Evolutionary conservation across 352 stramenopile genomes (phyloP), one percentile per base, ranked within the genome.

Genomic region (Globisporangium cylindrosporum): DNA sequence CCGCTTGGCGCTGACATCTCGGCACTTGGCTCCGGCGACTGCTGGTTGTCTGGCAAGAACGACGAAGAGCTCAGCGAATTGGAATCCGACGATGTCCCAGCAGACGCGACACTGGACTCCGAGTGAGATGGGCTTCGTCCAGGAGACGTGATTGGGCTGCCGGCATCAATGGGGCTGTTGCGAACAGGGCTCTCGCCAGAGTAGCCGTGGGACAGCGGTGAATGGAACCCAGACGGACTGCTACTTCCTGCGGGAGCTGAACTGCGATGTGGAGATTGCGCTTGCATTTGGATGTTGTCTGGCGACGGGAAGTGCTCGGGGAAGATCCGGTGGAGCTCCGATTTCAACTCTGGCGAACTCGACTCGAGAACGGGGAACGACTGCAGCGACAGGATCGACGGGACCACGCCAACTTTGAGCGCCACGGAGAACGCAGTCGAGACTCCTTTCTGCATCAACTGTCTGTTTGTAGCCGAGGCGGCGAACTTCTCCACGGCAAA

Each of bases 401-500:
- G 67, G 1, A 94, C 79, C 27, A 94, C 85, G 12, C 84, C 85
- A 12, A 93, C 73, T 66, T 93, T 94, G 2, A 94, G 59, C 41
- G 89, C 76, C 74, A 82, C 86, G n/a, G 78, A 66, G 27, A 94
- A 90, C 5, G 83, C 86, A 15, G 83, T 93, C 1, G 84, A 94
- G 14, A 94, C 85, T 18, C 86, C 86, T 63, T 92, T 94, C 54
- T 93, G 86, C 84, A 93, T 94, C 64, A 89, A 71, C 56, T 86
- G 76, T 58, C 86, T 80, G 72, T 92, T 94, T 14, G 84, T 75
- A 3, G 82, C 60, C 29, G 86, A 94, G 4, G 82, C 76, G n/a
- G 86, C 84, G 72, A 93, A 94, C 34, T 94, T 94, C 62, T 94
- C 86, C 12, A 94, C 86, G 7, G 86, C 84, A 64, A 93, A 94